These are phyloP conservation scores for Cicer bijugum DNA, from an alignment of 306 rosid species.

Conservation along the genomic window DNA sequence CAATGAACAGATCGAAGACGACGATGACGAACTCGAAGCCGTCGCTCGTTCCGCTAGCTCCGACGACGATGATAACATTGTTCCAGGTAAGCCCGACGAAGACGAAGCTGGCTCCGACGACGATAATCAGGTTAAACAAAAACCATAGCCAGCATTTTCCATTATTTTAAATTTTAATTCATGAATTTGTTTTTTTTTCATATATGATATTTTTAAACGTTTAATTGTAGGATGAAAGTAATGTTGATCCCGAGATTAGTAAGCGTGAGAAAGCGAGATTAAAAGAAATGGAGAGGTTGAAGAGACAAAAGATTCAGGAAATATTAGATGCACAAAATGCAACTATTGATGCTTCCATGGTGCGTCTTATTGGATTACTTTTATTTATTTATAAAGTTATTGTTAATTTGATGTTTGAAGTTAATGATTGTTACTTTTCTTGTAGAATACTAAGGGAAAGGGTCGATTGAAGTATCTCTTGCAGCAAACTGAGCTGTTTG, in stretches of 20 bases:
- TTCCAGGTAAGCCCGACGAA: conserved; percentile 20
- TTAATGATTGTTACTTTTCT: conserved; percentile 3
- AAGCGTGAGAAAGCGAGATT: conserved; percentile 90
- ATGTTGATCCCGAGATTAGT: conserved; percentile 57
- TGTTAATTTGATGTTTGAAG: neutral
- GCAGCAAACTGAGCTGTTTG: conserved; percentile 96
- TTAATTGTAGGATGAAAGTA: conserved; percentile 52
- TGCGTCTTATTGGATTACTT: conserved; percentile 37
- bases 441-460: conserved; percentile 79
- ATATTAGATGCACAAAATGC: conserved; percentile 87
- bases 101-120: conserved; percentile 53
- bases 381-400: neutral
- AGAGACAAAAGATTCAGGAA: conserved; percentile 92
- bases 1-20: conserved; percentile 74
- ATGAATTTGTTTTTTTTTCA: neutral
- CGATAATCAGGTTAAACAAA: conserved; percentile 66
- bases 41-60: conserved; percentile 86
- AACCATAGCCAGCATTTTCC: neutral
- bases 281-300: conserved; percentile 69
- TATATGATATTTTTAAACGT: neutral
- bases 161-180: neutral
- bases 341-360: conserved; percentile 91
- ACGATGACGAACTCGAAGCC: conserved; percentile 88
- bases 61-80: conserved; percentile 57
- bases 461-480: conserved; percentile 94